phyloP scores from a whole-genome alignment of 768 basidiomycete genomes.

The Lyophyllum shimeji region DNA sequence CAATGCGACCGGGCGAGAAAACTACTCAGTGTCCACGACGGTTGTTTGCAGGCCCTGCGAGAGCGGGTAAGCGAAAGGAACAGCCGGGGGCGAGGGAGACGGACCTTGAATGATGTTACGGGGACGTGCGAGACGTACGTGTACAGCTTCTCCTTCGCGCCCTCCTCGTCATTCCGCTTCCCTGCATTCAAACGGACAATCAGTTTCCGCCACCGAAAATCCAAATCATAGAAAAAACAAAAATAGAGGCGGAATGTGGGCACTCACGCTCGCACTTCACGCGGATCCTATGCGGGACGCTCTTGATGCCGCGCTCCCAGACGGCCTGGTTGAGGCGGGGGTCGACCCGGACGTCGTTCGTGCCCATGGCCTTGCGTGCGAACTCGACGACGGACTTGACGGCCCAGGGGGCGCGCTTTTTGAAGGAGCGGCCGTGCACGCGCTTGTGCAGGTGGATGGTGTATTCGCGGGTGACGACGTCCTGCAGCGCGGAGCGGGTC shows the following conservation, averaged over 20 bases:
- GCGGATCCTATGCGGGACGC: conserved; percentile 87
- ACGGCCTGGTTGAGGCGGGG: conserved; percentile 95
- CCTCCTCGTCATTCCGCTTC: conserved; percentile 98
- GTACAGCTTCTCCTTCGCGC: conserved; percentile 96
- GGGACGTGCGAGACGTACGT: conserved; percentile 85
- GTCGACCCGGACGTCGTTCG: conserved; percentile 89
- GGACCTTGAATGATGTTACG: conserved; percentile 82
- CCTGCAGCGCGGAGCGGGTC: conserved; percentile 93
- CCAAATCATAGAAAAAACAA: neutral
- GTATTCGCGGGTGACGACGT: conserved; percentile 98
- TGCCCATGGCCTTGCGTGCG: conserved; percentile 95
- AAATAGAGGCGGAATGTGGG: too few species aligned
- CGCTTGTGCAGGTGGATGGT: conserved; percentile 97
- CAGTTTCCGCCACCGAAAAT: neutral
- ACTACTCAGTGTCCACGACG: conserved; percentile 79
- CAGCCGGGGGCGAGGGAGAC: conserved; percentile 19
- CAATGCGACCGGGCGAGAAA: neutral
- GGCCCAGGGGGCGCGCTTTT: conserved; percentile 96
- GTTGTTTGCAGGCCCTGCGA: conserved; percentile 80
- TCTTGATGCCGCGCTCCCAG: conserved; percentile 94
- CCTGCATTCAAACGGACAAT: conserved; percentile 44
- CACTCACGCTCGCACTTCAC: conserved; percentile 86
- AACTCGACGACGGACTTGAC: conserved; percentile 93
- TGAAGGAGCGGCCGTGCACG: conserved; percentile 91
- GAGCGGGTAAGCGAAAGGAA: conserved; percentile 2